Evolutionary conservation across 768 basidiomycete species (phyloP).

Genomic region (Psilocybe sp.): DNA sequence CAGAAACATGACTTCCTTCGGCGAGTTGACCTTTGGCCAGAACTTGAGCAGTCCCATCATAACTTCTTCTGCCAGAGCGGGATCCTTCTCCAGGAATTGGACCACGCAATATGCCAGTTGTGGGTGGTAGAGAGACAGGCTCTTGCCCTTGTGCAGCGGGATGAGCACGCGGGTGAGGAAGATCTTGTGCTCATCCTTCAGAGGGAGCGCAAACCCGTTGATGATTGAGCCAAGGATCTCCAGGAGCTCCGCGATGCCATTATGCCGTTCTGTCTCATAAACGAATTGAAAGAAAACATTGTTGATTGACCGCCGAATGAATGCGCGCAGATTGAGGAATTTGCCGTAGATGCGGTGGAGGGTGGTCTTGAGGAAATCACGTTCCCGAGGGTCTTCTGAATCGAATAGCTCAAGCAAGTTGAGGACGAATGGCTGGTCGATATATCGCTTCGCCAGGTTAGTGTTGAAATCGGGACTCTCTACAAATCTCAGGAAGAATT

Average conservation of each 20-base stretch:
- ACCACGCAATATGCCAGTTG: conserved; percentile 99
- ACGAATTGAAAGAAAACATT: conserved; percentile 99
- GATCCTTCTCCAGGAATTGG: conserved; percentile 97
- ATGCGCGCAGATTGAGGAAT: conserved; percentile 97
- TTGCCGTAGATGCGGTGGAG: conserved; percentile 99
- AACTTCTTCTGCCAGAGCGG: conserved; percentile 89
- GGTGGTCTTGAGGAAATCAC: conserved; percentile 99
- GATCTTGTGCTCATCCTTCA: conserved; percentile 98
- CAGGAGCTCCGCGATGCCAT: conserved; percentile 96
- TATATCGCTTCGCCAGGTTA: conserved; percentile 94
- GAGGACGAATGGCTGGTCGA: conserved; percentile 94
- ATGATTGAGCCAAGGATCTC: conserved; percentile 99
- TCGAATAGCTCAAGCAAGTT: conserved; percentile 98
- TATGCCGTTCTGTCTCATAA: conserved; percentile 98
- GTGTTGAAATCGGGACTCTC: conserved; percentile 98
- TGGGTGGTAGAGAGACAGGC: conserved; percentile 97
- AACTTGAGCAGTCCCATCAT: conserved; percentile 93
- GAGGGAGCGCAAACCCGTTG: conserved; percentile 96
- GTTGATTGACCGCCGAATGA: conserved; percentile 98
- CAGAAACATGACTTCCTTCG: conserved; percentile 99
- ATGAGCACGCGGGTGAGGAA: conserved; percentile 93
- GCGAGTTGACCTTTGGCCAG: conserved; percentile 99
- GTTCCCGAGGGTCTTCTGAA: conserved; percentile 97
- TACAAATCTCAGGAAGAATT: conserved; percentile 98
- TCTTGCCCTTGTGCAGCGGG: conserved; percentile 97